phyloP scores from a whole-genome alignment of 2,329 filamentous ascomycete genomes.

The Diaporthe citrichinensis region DNA sequence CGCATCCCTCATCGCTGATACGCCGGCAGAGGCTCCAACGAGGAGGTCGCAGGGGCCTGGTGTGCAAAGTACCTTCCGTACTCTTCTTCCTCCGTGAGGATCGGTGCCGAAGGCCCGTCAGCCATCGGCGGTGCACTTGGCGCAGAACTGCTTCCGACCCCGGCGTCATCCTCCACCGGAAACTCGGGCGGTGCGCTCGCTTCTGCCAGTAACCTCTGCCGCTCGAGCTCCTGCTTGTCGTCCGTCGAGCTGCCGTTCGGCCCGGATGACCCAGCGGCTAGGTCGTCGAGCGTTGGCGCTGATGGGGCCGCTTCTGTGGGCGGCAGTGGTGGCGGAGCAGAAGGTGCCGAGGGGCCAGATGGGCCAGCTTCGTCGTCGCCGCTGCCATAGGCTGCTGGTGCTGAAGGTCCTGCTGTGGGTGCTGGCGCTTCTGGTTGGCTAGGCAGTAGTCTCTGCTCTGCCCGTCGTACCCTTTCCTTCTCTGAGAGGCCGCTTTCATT shows the following conservation, averaged over 20 bases:
- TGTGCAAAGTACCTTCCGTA: slow-evolving; percentile 39
- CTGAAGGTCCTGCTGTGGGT: slow-evolving; percentile 51
- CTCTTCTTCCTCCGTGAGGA: slow-evolving; percentile 69
- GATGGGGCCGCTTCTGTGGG: slow-evolving; percentile 46
- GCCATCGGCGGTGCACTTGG: slow-evolving; percentile 45
- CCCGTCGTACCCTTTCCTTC: slow-evolving; percentile 83
- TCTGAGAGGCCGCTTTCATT: slow-evolving; percentile 78
- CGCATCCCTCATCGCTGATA: slow-evolving; percentile 37
- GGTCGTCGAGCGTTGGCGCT: slow-evolving; percentile 62
- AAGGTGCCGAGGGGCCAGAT: slow-evolving; percentile 43
- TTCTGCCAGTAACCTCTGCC: slow-evolving; percentile 73
- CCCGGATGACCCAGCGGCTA: slow-evolving; percentile 48
- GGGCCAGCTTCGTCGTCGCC: slow-evolving; percentile 59
- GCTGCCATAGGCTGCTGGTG: slow-evolving; percentile 48
- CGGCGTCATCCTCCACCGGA: slow-evolving; percentile 64
- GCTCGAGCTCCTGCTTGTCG: slow-evolving; percentile 86
- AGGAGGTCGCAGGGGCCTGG: slow-evolving; percentile 10
- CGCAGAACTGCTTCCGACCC: slow-evolving; percentile 45
- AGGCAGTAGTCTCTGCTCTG: slow-evolving; percentile 84
- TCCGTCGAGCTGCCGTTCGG: slow-evolving; percentile 61
- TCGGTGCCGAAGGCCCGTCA: slow-evolving; percentile 67
- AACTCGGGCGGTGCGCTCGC: slow-evolving; percentile 75
- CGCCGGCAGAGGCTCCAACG: slow-evolving; percentile 37
- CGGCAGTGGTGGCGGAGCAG: slow-evolving; percentile 29
- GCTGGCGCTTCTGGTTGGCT: slow-evolving; percentile 75